Evolutionary conservation across 139 green algal genomes (phyloP), one percentile per base, ranked within the genome.

Genomic region (Monoraphidium neglectum): DNA sequence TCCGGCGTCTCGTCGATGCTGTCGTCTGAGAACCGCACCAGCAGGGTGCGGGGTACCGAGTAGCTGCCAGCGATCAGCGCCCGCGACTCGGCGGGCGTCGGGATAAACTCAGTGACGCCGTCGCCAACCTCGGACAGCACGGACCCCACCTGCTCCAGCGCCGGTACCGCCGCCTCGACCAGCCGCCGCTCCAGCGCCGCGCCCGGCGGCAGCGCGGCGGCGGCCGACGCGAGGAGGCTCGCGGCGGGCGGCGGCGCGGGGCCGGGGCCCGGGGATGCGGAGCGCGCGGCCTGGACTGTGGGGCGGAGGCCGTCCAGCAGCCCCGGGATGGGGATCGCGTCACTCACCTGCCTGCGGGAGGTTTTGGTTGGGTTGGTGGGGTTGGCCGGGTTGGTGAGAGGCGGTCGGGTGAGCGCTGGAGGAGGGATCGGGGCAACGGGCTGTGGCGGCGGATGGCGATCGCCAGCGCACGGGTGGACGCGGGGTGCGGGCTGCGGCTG

Each of bases 21-120:
- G 84, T 99, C 95, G 61, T 93, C 73, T 30, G 75, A 68, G 82
- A 99, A 99, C 15, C 90, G 89, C 26, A 99, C 71, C 56, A 98
- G 88, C 68, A 99, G 82, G 73, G 97, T 99, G 47, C 87, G 85
- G 6, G 76, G 76, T 4, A 97, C 86, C 10, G 61, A 18, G 68
- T 95, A 95, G 70, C 89, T 88, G 56, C 83, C 83, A 30, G 79
- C 80, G 13, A 98, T 85, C 43, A 97, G 85, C 28, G 68, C 69
- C 15, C 80, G 72, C 0, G 85, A 91, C 77, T 98, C 93, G 30
- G 90, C 85, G 3, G 93, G 90, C 0, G 87, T 80, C n/a, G 95
- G 95, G 2, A 69, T 79, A 76, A 98, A 98, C 79, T 98, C 93
- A 32, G 72, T 77, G 15, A 70, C 30, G 24, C 72, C 72, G 35